phyloP scores from a whole-genome alignment of 331 rosid genomes.

The Quercus lobata region DNA sequence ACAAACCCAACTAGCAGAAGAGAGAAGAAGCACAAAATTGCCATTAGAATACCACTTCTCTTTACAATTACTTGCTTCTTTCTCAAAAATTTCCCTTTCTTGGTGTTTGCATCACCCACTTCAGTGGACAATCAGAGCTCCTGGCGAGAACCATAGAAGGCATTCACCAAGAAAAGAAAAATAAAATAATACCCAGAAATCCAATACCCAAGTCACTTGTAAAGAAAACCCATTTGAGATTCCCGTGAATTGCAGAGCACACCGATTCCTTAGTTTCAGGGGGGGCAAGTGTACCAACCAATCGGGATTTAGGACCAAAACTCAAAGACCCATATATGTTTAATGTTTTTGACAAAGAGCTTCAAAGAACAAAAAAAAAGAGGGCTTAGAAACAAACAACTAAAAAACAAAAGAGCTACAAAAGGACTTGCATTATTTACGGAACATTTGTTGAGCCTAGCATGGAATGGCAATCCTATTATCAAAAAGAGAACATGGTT shows the following conservation, averaged over 20 bases:
- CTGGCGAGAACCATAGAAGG: conserved; percentile 2
- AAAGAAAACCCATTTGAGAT: conserved; percentile 29
- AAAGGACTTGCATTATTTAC: conserved; percentile 28
- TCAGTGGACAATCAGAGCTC: conserved; percentile 14
- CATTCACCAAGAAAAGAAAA: conserved; percentile 9
- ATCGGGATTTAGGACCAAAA: conserved; percentile 16
- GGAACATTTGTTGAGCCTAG: conserved; percentile 32
- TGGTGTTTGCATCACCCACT: not conserved
- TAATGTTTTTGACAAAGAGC: conserved; percentile 9
- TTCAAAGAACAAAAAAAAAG: conserved; percentile 20
- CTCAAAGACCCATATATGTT: conserved; percentile 8
- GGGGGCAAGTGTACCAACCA: not conserved
- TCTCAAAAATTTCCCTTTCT: not conserved
- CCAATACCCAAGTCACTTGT: conserved; percentile 28
- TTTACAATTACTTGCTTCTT: not conserved
- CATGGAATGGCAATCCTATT: conserved; percentile 29
- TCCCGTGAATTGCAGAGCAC: conserved; percentile 13
- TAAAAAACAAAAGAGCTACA: conserved; percentile 30
- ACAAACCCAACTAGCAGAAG: conserved; percentile 55
- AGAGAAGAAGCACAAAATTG: conserved; percentile 31
- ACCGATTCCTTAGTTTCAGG: not conserved
- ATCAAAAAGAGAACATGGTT: conserved; percentile 11
- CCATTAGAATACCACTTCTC: conserved; percentile 39
- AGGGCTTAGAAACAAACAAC: conserved; percentile 6
- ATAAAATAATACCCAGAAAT: conserved; percentile 9